A percentile compares a stretch with the other conserved stretches of the same genome.
Conservation (phyloP, 495 filamentous ascomycete genomes). For the Annulohypoxylon bovei region DNA sequence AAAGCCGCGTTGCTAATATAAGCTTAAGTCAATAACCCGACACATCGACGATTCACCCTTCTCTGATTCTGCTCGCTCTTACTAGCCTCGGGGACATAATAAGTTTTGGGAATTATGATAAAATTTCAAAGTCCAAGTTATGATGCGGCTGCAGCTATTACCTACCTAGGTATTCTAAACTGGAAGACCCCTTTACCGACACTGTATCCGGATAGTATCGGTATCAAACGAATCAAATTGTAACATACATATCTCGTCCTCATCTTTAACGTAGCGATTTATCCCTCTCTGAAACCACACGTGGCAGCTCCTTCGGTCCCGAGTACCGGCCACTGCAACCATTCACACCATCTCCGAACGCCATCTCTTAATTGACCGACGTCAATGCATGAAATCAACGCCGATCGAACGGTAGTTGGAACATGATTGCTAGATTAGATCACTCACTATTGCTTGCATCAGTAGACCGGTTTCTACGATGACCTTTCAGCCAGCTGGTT, state of each 20-base stretch:
- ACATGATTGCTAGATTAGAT: conserved; percentile 4
- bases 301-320: conserved; percentile 23
- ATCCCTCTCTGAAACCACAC: conserved; percentile 21
- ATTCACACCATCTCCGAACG: not conserved
- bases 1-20: conserved; percentile 21
- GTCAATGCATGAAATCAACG: conserved; percentile 1
- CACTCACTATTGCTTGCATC: not conserved
- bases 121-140: not conserved
- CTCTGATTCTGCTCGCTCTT: not conserved
- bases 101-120: not conserved
- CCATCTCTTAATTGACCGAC: not conserved
- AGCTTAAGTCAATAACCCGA: not conserved
- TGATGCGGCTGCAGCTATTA: not conserved
- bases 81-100: not conserved
- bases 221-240: conserved; percentile 9
- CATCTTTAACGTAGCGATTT: conserved; percentile 4
- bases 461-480: not conserved
- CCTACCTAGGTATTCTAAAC: not conserved
- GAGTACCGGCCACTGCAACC: conserved; percentile 24
- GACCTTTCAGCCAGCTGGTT: not conserved
- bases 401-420: conserved; percentile 17
- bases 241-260: not conserved
- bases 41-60: not conserved
- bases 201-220: not conserved
- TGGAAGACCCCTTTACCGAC: not conserved